Evolutionary conservation across 495 filamentous ascomycete genomes (phyloP), one percentile per base, ranked within the genome.

Genomic region (Cercophora sp.): DNA sequence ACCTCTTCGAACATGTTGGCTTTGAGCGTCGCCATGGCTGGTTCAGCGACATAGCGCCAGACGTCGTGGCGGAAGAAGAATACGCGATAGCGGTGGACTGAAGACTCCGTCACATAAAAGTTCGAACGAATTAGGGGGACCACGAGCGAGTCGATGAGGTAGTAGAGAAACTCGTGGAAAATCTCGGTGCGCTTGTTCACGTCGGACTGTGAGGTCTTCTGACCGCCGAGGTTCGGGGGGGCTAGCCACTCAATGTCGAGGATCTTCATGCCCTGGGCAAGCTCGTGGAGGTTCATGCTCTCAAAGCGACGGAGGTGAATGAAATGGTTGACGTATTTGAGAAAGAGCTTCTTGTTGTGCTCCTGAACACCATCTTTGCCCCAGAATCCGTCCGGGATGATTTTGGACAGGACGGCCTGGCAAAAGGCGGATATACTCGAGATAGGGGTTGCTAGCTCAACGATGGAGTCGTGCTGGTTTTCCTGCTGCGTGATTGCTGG

Each of bases 41-140:
- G 84, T 55, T 91, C 85, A 8, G 81, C 84, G 36, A 96, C 60
- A 13, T 74, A 77, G 51, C 81, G 79, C 93, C 93, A 98, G 31
- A 91, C 76, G 60, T 98, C 93, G 55, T 98, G 94, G 3, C 91
- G 85, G 59, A 96, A 97, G 71, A 88, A 98, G 67, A 96, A 96
- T 0, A 97, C 71, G 5, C 83, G 83, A 60, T 94, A 89, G 20
- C 82, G 78, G 60, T 96, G 85, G 5, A 76, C 71, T 56, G 83
- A 88, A 1, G 89, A 92, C 65, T 98, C 93, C 1, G 93, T 98
- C 20, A 96, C 88, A 58, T 98, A 89, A 57, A 98, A 98, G 60
- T 93, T 88, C 18, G 79, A 79, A 13, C 89, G 84, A 43, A 98
- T 79, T 1, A 97, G 79, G 5, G 93, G 93, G 54, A 96, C 88